These are phyloP conservation scores for Rickenella mellea DNA, from an alignment of 768 basidiomycete species.

Conservation along the genomic window DNA sequence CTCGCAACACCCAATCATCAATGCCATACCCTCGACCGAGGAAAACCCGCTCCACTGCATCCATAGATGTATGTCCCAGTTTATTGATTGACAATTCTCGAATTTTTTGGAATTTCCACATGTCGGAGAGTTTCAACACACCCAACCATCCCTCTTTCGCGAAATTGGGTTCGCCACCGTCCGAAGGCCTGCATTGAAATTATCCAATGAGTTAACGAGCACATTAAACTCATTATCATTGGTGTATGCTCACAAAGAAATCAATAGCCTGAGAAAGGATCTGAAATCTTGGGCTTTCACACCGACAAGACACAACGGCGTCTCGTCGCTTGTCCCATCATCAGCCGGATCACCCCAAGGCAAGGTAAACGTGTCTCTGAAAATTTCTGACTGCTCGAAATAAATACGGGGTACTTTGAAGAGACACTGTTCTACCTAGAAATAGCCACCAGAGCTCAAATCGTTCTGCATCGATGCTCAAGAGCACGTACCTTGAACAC, in stretches of 20 bases:
- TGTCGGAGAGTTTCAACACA: constrained; percentile 27
- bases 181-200: too few species aligned
- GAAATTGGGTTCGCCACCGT: too few species aligned
- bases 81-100: constrained; percentile 28
- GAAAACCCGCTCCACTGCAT: constrained; percentile 25
- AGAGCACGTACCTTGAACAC: too few species aligned
- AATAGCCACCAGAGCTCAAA: too few species aligned
- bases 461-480: too few species aligned
- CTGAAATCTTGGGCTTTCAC: constrained; percentile 16
- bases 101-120: constrained; percentile 33
- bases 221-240: too few species aligned
- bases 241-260: constrained; percentile 20
- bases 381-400: constrained; percentile 20
- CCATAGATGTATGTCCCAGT: constrained; percentile 26
- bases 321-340: constrained; percentile 22
- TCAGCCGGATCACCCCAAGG: constrained; percentile 17
- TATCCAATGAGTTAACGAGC: too few species aligned
- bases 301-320: constrained; percentile 19
- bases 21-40: constrained; percentile 29
- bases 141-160: too few species aligned
- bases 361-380: constrained; percentile 20
- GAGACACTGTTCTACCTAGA: constrained; percentile 29
- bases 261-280: constrained; percentile 16
- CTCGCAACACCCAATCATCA: constrained; percentile 24
- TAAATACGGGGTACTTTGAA: constrained; percentile 29